Percentiles rank a stretch among this genome's conserved stretches.
These are phyloP conservation scores for Rugonectria rugulosa DNA, from an alignment of 2,329 filamentous ascomycete species.

Conservation along the genomic window DNA sequence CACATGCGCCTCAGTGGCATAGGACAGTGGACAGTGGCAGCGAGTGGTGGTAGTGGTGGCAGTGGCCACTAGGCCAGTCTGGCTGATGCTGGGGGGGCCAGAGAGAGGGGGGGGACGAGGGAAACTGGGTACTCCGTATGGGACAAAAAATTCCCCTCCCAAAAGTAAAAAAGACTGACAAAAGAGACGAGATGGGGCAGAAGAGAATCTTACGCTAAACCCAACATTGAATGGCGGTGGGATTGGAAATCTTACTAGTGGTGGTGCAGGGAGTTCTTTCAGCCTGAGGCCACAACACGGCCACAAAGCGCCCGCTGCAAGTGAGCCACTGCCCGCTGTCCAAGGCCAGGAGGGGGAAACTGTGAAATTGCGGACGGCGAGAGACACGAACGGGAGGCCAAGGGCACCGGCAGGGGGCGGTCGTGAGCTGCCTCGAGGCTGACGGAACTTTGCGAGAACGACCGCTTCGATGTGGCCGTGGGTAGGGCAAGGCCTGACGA, in stretches of 20 bases:
- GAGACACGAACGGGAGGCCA: conserved; percentile 32
- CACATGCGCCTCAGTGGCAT: conserved; percentile 16
- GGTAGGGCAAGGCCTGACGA: conserved; percentile 17
- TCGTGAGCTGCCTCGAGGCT: conserved; percentile 23
- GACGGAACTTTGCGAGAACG: conserved; percentile 21
- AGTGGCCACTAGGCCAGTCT: conserved; percentile 29
- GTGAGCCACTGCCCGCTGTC: conserved; percentile 24
- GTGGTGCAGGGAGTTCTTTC: conserved; percentile 31
- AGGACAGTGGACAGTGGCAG: conserved; percentile 14
- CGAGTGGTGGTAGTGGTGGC: conserved; percentile 13
- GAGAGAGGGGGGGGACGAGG: conserved; percentile 19
- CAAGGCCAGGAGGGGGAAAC: conserved; percentile 24
- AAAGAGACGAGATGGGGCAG: conserved; percentile 32
- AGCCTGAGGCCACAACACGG: conserved; percentile 36
- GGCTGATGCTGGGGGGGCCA: conserved; percentile 23
- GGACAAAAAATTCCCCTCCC: conserved; percentile 28
- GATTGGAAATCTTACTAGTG: conserved; percentile 45
- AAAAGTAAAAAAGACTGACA: conserved; percentile 32
- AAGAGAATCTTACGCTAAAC: conserved; percentile 44
- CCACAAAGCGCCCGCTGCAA: conserved; percentile 29
- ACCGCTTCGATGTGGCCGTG: background rate
- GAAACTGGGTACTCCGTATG: conserved; percentile 23
- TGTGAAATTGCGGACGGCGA: conserved; percentile 40
- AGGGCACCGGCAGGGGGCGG: conserved; percentile 31
- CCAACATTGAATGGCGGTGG: conserved; percentile 47